These are phyloP conservation scores for Colletotrichum brevisporum DNA, from an alignment of 2,329 filamentous ascomycete species.

Conservation along the genomic window DNA sequence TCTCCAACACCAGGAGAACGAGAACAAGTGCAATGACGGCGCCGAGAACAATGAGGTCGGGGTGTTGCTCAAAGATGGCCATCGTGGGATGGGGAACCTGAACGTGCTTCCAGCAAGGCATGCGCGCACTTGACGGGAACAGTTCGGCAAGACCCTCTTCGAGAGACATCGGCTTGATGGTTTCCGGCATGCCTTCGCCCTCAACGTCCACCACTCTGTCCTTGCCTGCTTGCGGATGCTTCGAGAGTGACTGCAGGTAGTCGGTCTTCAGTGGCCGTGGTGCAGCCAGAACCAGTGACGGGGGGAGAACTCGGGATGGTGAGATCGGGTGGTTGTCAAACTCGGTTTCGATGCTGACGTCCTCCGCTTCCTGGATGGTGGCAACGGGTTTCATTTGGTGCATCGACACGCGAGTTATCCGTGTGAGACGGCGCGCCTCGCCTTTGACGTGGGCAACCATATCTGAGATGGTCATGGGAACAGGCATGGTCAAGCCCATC, in stretches of 20 bases:
- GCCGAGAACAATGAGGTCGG: constrained; percentile 37
- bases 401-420: constrained; percentile 15
- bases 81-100: constrained; percentile 3
- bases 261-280: constrained; percentile 34
- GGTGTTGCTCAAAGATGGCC: constrained; percentile 35
- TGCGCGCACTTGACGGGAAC: constrained; percentile 14
- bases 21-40: constrained; percentile 33
- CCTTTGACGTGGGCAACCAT: constrained; percentile 20
- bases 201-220: constrained; percentile 38
- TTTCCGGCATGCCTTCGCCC: constrained; percentile 33
- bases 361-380: not conserved
- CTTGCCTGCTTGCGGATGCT: constrained; percentile 12
- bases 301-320: constrained; percentile 23
- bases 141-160: constrained; percentile 24
- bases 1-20: constrained; percentile 32
- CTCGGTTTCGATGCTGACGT: constrained; percentile 14
- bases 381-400: constrained; percentile 4
- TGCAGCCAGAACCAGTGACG: constrained; percentile 35
- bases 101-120: constrained; percentile 31
- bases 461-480: constrained; percentile 33
- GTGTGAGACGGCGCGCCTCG: constrained; percentile 27
- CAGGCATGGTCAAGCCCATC: constrained; percentile 25
- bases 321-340: constrained; percentile 39
- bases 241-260: constrained; percentile 36
- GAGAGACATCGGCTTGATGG: constrained; percentile 31